Evolutionary conservation across 768 basidiomycete genomes (phyloP), one percentile per base, ranked within the genome.

Genomic region (Pilatotrama ljubarskyi): DNA sequence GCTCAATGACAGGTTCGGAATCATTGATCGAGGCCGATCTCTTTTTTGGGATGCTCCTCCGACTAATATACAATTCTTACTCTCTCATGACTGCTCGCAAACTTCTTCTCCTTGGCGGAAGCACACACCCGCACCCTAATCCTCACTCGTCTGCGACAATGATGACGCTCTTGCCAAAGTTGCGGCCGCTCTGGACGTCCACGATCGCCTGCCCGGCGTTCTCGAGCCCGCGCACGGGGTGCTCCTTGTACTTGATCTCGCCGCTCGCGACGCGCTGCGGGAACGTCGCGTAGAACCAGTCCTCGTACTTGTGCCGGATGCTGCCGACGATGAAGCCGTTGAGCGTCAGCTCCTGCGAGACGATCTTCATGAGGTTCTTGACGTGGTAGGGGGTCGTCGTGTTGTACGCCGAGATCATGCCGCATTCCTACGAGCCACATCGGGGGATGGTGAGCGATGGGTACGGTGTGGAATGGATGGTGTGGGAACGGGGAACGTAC

Each of bases 101-200:
- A n/a, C n/a, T n/a, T n/a, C n/a, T n/a, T n/a, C n/a, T n/a, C n/a
- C n/a, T n/a, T n/a, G n/a, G 29, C 29, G 29, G 10, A 32, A 32
- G 5, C 4, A 32, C 29, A 32, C 29, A n/a, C n/a, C n/a, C n/a
- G n/a, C n/a, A n/a, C n/a, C n/a, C n/a, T n/a, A n/a, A n/a, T 32
- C 29, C 29, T 68, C 59, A 71, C 36, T 72, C 65, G 32, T 72
- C 56, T 18, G 65, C 69, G 8, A 75, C 69, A 14, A 70, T 51
- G 35, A 78, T 63, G 25, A 78, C 74, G 29, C 65, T 69, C 68
- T 79, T 79, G 4, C 70, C 76, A 5, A 63, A 69, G 62, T 76
- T 72, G 22, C 47, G 61, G 3, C 77, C 77, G 36, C 61, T 68
- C 69, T 73, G 71, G 38, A 77, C 68, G 22, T 71, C 71, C 10